A percentile compares a stretch with the other conserved stretches of the same genome.
Evolutionary conservation across 116 monocot genomes (phyloP).

Genomic region (Papilionanthe hybrid): DNA sequence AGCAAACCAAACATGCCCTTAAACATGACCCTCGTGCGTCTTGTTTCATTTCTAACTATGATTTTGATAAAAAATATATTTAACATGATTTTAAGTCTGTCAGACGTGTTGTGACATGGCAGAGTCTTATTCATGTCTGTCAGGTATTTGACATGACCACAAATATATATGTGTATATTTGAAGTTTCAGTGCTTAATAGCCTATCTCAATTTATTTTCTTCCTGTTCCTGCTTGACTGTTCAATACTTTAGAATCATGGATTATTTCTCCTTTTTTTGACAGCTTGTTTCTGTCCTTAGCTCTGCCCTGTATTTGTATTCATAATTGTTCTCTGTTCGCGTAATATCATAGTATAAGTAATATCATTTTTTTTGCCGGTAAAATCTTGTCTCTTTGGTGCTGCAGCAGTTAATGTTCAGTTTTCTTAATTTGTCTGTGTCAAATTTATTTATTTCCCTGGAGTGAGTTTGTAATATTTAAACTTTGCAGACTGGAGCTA

Average conservation of each 20-base stretch:
- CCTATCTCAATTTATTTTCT: too few species aligned
- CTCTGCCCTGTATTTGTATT: not conserved
- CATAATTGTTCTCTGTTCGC: not conserved
- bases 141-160: too few species aligned
- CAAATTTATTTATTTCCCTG: not conserved
- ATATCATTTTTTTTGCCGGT: not conserved
- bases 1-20: too few species aligned
- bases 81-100: too few species aligned
- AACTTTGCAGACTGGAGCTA: conserved; percentile 49
- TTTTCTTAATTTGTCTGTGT: not conserved
- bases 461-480: not conserved
- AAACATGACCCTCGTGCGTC: not conserved
- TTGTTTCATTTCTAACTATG: not conserved
- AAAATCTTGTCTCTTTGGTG: not conserved
- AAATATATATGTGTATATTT: too few species aligned
- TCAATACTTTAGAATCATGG: not conserved
- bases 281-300: not conserved
- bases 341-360: not conserved
- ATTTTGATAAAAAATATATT: too few species aligned
- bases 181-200: too few species aligned
- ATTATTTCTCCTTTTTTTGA: not conserved
- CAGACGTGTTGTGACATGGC: too few species aligned
- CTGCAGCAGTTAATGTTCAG: not conserved
- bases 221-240: not conserved
- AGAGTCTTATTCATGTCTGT: too few species aligned